Base-by-base conservation (phyloP, 495 filamentous ascomycete species). In the Penicillium mononematosum region DNA sequence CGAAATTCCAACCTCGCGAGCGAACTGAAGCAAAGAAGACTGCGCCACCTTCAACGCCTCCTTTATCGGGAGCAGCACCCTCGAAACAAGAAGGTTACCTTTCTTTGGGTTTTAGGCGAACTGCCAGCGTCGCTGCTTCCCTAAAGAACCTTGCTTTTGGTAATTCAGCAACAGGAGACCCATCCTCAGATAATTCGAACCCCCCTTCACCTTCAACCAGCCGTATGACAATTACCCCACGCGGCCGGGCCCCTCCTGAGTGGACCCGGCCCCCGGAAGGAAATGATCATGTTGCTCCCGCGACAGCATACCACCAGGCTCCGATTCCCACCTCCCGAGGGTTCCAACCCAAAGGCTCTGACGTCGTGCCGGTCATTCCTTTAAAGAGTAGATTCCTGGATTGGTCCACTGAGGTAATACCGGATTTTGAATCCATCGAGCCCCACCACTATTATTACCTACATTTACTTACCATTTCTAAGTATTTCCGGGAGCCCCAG, bases 401-500 rank as follows among this genome's bases (percentile, higher is more conserved):
- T 55, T 99, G 91, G 90, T 95, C 92, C 1, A 92, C 91, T 59
- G 93, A 97, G 79, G 83, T 85, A 79, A 71, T 64, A 32, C 47
- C 58, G 58, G 50, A 62, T 54, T 53, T 64, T 45, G 36, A 67
- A 56, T 44, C 56, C 58, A 50, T 16, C 6, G 9, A 31, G 44
- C 22, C 17, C 20, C 14, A 56, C 42, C 29, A 29, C 45, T 19
- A 47, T 61, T 22, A 50, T 61, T 25, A 43, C 19, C 39, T 62
- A 58, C 54, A 59, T 46, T 59, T 68, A 66, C 74, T 81, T 24
- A 80, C 65, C 27, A 14, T 36, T 62, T 11, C 57, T 31, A 62
- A 85, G 76, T 98, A 99, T 70, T 99, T 97, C 82, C 90, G 94
- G 43, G 92, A 99, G 71, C 95, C 95, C 42, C 94, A 99, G 72